Evolutionary conservation across 352 stramenopile species (phyloP), one percentile per base, ranked within the genome.

Genomic region (Globisporangium rhizosaccharum): DNA sequence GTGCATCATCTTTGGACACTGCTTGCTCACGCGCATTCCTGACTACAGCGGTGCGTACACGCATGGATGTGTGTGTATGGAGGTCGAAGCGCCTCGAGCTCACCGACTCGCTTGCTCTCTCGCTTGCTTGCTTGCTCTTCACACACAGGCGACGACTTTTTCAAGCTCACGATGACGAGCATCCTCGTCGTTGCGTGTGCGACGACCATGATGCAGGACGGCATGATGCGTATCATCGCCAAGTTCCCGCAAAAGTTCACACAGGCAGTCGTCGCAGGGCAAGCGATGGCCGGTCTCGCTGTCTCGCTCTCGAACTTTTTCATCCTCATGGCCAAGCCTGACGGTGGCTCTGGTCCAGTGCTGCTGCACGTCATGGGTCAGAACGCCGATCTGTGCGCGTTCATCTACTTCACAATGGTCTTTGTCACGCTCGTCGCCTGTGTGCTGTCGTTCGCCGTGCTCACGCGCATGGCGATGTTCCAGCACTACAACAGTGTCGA

Each of bases 121-220:
- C 45, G 17, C 36, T 44, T 20, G 53, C 28, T 36, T 10, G 2
- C 44, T 17, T 52, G 14, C 48, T 17, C 56, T 11, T 30, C 3
- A 25, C 23, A 48, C 30, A 20, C 57, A 72, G 70, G 70, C 33
- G 57, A 68, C 53, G 57, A 68, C 3, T 94, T 94, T 65, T 94
- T 94, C 66, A 66, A 86, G 45, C 70, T 73, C 53, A 93, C 83
- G 18, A 88, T 93, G 66, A 57, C 64, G 44, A 91, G 76, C 54
- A 92, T 93, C 41, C 56, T 94, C 7, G 48, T 92, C 14, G 80
- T 90, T 26, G 73, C 78, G 0, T 74, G 69, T 48, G 83, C 79
- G 15, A 86, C 81, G 9, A 88, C 82, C n/a, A 63, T 91, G 20
- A 79, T 92, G 74, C 82, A 93, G 62, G 83, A 93, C 61, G 85